Base-by-base conservation (phyloP, 495 filamentous ascomycete genomes). In the Gamarada debralockiae region DNA sequence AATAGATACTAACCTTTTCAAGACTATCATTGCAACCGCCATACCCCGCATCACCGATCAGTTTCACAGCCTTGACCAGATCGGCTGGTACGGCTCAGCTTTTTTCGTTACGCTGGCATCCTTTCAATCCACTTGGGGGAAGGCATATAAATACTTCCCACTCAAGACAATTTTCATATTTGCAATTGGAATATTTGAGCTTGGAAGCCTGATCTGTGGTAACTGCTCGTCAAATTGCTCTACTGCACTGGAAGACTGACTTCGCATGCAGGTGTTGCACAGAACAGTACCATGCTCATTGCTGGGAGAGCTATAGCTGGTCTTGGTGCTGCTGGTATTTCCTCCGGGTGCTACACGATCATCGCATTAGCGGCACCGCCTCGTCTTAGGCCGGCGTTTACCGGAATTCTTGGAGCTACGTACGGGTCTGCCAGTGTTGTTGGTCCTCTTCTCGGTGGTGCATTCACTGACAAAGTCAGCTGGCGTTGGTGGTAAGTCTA, bases 401-500 rank as follows among this genome's bases (percentile, higher is more conserved):
- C 66, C 21, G 72, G 78, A 15, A 48, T 75, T 14, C 52, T 76
- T 8, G 73, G 74, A 1, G 65, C 63, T 3, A 54, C 65, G 39
- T 69, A 64, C 49, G 46, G 44, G 27, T 31, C 55, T 15, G 52
- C 52, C 1, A 37, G 52, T 39, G 68, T 74, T 1, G 21, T 65
- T 5, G 79, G 81, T 0, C 82, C 82, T 0, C 44, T 84, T 33
- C 55, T 84, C 25, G 81, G 81, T 46, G 84, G 84, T 17, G 73
- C 76, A 1, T 81, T 89, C 45, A 87, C 85, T 1, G 74, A 82
- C 40, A 68, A 80, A 29, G 68, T 78, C 15, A 70, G 66, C 14
- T 83, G 79, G 80, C 65, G 80, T 37, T 84, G 79, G 79, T 83
- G 80, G 48, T 37, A 47, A 2, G 90, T 92, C 67, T 90, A 81